Evolutionary conservation across 2,329 filamentous ascomycete genomes (phyloP).

Genomic region (Annulohypoxylon truncatum): DNA sequence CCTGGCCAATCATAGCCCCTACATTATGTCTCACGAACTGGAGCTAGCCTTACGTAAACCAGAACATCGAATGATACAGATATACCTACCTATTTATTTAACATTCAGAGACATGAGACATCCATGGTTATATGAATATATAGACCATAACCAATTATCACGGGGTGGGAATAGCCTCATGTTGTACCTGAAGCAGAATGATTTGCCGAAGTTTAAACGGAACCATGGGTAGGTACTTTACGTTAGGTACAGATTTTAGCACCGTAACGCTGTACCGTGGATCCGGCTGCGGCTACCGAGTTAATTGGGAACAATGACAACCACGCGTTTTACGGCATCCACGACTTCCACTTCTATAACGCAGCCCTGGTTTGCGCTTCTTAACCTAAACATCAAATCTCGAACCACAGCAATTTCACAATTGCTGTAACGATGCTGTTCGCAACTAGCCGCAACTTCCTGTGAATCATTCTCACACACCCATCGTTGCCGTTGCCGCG

Average conservation of each 20-base stretch:
- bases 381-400: not conserved
- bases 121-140: no score
- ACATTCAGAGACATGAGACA: no score
- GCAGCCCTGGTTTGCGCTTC: not conserved
- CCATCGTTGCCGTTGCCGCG: not conserved
- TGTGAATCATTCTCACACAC: conserved; percentile 12
- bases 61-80: no score
- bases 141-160: no score
- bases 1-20: no score
- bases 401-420: not conserved
- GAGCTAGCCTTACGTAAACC: no score
- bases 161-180: not conserved
- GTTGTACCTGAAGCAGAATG: not conserved
- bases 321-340: conserved; percentile 5
- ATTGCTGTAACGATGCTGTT: conserved; percentile 20
- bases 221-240: conserved; percentile 3
- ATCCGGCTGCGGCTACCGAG: not conserved
- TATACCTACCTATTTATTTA: no score
- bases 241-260: not conserved
- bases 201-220: conserved; percentile 16
- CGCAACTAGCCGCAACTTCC: not conserved
- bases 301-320: conserved; percentile 18
- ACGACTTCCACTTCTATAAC: not conserved
- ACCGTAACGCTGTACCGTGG: not conserved
- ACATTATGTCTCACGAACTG: no score